phyloP scores from a whole-genome alignment of 108 stramenopile genomes.

The Epithemia pelagica region DNA sequence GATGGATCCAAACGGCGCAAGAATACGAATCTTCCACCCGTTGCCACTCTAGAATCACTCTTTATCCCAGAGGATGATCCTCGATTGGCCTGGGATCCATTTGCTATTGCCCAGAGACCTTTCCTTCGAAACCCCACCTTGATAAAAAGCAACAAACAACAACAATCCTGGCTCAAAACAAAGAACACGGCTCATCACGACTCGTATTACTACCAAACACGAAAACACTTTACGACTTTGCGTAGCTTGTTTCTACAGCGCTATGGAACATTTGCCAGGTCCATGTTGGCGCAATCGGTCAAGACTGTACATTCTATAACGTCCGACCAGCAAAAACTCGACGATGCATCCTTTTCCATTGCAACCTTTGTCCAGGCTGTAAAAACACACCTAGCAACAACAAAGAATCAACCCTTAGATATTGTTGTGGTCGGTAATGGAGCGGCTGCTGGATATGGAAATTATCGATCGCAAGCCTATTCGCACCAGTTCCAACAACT shows the following conservation, averaged over 20 bases:
- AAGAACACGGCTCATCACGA: not conserved
- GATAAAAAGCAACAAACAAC: not conserved
- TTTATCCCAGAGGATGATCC: not conserved
- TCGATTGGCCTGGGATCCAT: not conserved
- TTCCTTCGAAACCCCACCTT: no score
- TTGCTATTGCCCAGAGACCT: not conserved
- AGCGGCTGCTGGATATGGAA: not conserved
- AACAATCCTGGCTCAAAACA: not conserved
- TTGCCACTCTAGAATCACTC: no score
- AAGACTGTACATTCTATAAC: not conserved
- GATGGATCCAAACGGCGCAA: no score
- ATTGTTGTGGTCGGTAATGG: not conserved
- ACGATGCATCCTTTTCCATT: not conserved
- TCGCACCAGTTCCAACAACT: not conserved
- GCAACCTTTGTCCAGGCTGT: not conserved
- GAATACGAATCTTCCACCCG: no score
- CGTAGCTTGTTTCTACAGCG: not conserved
- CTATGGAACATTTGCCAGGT: not conserved
- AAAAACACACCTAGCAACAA: not conserved
- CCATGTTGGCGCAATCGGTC: not conserved
- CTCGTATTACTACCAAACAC: not conserved
- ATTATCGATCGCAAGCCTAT: not conserved
- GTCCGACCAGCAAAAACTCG: not conserved
- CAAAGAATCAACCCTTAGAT: not conserved
- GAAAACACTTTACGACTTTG: not conserved